Evolutionary conservation across 495 filamentous ascomycete species (phyloP), one percentile per base, ranked within the genome.

Genomic region (Penicillium egyptiacum): DNA sequence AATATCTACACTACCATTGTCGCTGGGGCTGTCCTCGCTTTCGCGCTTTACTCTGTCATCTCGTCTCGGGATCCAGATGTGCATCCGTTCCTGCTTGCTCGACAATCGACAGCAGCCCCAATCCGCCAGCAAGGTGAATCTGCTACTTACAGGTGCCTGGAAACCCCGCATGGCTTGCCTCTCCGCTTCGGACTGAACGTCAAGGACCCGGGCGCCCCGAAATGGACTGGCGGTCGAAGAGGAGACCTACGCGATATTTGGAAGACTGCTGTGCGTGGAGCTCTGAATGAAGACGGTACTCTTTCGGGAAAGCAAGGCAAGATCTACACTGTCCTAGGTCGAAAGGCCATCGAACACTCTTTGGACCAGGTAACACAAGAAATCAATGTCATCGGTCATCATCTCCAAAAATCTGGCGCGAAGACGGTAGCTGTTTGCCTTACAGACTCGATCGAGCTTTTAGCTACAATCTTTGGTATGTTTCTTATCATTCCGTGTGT

Each of bases 211-310:
- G 88, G 88, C 8, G 86, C 86, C 23, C 88, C 89, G 17, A 89
- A 88, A 70, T 98, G 92, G 87, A 79, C 84, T 0, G 79, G 79
- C 56, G 92, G 92, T 20, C 83, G 87, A 61, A 86, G 94, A 69
- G 94, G 94, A 17, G 94, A 99, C 60, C 78, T 99, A 55, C 83
- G 94, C 45, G 94, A 99, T 70, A 79, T 99, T 45, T 99, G 94
- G 94, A 86, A 86, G 54, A 79, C 85, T 65, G 89, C 88, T 40
- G 73, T 88, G 16, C 79, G 79, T 40, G 90, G 90, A 39, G 74
- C 77, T 4, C 70, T 81, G 26, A 82, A 87, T 50, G 78, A 81
- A 22, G 83, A 86, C 33, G 84, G 85, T 14, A 73, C 79, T 20
- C 61, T 74, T 35, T 76, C 82, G n/a, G 81, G 83, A 42, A 78